These are phyloP conservation scores for Maudiozyma serrabonitensis DNA, from an alignment of 805 yeast genomes.

Conservation along the genomic window DNA sequence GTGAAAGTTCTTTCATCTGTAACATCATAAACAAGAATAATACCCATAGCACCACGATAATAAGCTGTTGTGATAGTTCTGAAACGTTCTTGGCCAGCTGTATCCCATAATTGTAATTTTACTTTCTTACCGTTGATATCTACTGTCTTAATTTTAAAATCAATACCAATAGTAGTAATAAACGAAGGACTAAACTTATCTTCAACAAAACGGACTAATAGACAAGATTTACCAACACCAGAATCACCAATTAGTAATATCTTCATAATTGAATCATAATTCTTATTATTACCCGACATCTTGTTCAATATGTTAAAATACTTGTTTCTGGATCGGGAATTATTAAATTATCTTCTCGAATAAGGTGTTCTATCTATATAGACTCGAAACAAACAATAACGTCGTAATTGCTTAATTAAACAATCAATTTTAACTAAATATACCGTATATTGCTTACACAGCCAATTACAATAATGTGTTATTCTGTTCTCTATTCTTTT, in stretches of 20 bases:
- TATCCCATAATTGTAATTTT: constrained; percentile 94
- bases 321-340: too few relatives aligned
- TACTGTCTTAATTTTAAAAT: constrained; percentile 92
- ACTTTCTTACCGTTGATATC: constrained; percentile 88
- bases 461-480: too few relatives aligned
- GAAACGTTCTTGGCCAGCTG: constrained; percentile 96
- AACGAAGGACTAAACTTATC: constrained; percentile 95
- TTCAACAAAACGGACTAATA: constrained; percentile 84
- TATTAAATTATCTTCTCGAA: too few relatives aligned
- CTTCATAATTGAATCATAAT: constrained; percentile 83
- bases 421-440: too few relatives aligned
- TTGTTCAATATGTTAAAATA: background rate
- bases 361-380: too few relatives aligned
- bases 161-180: constrained; percentile 96
- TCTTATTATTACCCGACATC: constrained; percentile 28
- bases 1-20: constrained; percentile 87
- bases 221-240: constrained; percentile 83
- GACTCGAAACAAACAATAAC: too few relatives aligned
- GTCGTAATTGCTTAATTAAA: too few relatives aligned
- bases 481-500: too few relatives aligned
- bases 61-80: constrained; percentile 91
- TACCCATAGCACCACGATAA: constrained; percentile 85
- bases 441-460: too few relatives aligned
- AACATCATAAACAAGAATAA: constrained; percentile 73
- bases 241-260: constrained; percentile 90